Evolutionary conservation across 2,329 filamentous ascomycete genomes (phyloP).

Genomic region (Capronia americana): DNA sequence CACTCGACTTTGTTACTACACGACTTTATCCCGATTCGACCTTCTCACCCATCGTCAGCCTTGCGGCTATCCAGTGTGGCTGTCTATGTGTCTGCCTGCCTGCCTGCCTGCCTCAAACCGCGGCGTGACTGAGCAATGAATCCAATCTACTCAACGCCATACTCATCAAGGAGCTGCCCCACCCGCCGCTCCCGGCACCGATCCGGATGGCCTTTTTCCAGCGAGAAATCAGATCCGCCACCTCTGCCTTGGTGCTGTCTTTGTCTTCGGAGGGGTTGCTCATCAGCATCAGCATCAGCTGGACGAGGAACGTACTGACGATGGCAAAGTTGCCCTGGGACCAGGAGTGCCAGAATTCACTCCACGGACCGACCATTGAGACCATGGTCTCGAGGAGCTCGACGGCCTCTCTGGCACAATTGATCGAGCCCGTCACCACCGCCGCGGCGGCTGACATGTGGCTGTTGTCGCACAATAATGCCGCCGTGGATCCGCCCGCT

Average conservation of each 20-base stretch:
- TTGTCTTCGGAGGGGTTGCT: background rate
- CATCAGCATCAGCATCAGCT: conserved; percentile 14
- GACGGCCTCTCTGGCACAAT: conserved; percentile 21
- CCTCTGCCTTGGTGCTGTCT: conserved; percentile 10
- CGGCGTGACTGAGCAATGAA: conserved; percentile 9
- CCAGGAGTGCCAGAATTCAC: conserved; percentile 30
- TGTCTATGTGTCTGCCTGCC: too few species aligned
- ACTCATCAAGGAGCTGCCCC: conserved; percentile 27
- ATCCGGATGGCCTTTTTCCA: conserved; percentile 26
- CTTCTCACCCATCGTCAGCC: too few species aligned
- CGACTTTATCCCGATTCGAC: too few species aligned
- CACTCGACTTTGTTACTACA: too few species aligned
- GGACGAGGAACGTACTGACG: conserved; percentile 25
- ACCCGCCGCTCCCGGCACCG: conserved; percentile 23
- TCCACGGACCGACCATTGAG: conserved; percentile 24
- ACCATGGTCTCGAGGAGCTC: conserved; percentile 26
- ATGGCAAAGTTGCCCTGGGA: conserved; percentile 31
- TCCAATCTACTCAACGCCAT: conserved; percentile 25
- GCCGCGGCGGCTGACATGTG: conserved; percentile 19
- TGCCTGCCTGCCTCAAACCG: background rate
- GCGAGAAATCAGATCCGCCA: conserved; percentile 20
- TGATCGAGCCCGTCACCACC: conserved; percentile 25
- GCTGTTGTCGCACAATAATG: background rate
- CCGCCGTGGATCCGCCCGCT: background rate
- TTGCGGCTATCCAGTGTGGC: too few species aligned